phyloP scores from a whole-genome alignment of 768 basidiomycete species.

The Clitopilus hobsonii region DNA sequence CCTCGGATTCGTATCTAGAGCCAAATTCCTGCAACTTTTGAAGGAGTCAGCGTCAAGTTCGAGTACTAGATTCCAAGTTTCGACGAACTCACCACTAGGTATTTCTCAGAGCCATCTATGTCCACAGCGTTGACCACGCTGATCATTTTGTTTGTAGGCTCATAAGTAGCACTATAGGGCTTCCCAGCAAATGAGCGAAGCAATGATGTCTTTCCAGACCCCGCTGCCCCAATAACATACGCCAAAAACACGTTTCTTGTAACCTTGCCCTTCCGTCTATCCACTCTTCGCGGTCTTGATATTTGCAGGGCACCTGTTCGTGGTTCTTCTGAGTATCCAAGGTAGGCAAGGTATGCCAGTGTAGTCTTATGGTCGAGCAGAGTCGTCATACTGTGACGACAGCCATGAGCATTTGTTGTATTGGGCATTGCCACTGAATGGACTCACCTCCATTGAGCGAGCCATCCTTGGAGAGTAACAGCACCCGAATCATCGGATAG shows the following conservation, averaged over 20 bases:
- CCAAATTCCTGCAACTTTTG: conserved; percentile 93
- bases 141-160: conserved; percentile 86
- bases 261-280: conserved; percentile 83
- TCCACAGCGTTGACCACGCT: conserved; percentile 95
- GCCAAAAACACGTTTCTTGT: conserved; percentile 89
- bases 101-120: conserved; percentile 92
- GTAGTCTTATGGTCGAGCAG: conserved; percentile 91
- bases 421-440: neutral
- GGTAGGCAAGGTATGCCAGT: conserved; percentile 90
- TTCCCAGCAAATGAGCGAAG: conserved; percentile 85
- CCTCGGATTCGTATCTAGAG: conserved; percentile 90
- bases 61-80: neutral
- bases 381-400: conserved; percentile 80
- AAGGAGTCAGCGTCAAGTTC: neutral
- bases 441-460: conserved; percentile 94
- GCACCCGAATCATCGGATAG: conserved; percentile 82
- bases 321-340: conserved; percentile 80
- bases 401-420: conserved; percentile 3
- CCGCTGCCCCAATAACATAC: conserved; percentile 93
- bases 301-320: conserved; percentile 83
- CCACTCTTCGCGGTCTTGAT: conserved; percentile 78
- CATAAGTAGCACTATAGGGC: conserved; percentile 66
- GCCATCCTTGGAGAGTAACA: conserved; percentile 96
- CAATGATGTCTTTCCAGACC: conserved; percentile 90
- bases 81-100: conserved; percentile 74